Percentiles rank a stretch among this genome's conserved stretches.
phyloP scores from a whole-genome alignment of 2,329 filamentous ascomycete genomes.

The Colletotrichum nymphaeae region DNA sequence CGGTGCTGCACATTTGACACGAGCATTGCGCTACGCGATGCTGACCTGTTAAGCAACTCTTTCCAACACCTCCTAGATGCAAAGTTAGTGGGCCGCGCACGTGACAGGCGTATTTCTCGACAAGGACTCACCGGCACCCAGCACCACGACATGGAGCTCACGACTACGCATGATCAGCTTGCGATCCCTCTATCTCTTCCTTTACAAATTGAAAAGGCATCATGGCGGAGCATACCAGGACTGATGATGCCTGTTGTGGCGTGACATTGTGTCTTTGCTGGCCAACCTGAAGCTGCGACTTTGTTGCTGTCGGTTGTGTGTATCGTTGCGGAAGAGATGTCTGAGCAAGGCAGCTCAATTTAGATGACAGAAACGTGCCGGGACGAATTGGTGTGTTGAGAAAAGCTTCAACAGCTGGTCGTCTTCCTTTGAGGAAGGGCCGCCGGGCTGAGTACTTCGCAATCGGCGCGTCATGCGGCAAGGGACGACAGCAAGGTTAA shows the following conservation, averaged over 20 bases:
- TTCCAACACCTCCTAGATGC: conserved; percentile 78
- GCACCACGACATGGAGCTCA: conserved; percentile 85
- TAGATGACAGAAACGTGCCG: background rate
- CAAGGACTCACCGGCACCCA: conserved; percentile 75
- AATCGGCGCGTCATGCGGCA: conserved; percentile 33
- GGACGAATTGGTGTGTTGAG: background rate
- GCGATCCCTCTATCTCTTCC: background rate
- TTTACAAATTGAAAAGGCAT: background rate
- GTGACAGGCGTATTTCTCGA: conserved; percentile 22
- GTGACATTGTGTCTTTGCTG: conserved; percentile 29
- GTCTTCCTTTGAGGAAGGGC: conserved; percentile 16
- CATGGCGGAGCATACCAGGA: conserved; percentile 32
- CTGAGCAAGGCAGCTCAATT: background rate
- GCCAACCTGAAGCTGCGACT: background rate
- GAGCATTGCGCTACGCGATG: background rate
- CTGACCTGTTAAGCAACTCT: conserved; percentile 90
- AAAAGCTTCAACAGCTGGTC: conserved; percentile 24
- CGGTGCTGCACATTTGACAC: background rate
- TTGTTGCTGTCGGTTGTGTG: background rate
- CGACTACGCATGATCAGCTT: conserved; percentile 59
- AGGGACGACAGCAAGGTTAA: conserved; percentile 20
- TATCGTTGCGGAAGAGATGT: background rate
- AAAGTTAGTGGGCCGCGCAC: conserved; percentile 37
- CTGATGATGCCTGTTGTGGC: conserved; percentile 35
- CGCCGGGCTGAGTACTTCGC: conserved; percentile 8